A percentile compares a stretch with the other conserved stretches of the same genome.
phyloP scores from a whole-genome alignment of 1,284 basidiomycete genomes.

The Trametes polyzona region DNA sequence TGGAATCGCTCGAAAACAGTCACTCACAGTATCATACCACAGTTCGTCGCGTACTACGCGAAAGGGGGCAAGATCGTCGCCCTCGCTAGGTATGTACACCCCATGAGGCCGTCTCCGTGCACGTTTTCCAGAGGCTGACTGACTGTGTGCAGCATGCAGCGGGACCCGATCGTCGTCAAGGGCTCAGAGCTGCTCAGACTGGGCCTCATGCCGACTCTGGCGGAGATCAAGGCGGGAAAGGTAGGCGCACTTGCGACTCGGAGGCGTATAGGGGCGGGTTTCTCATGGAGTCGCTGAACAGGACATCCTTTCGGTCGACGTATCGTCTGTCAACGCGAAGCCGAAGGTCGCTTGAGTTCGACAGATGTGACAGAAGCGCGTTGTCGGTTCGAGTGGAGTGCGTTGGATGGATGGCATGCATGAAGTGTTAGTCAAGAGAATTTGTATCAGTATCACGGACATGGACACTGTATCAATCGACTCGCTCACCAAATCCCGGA shows the following conservation, averaged over 20 bases:
- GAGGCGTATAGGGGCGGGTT: background rate
- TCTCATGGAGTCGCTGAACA: background rate
- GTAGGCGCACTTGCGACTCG: conserved; percentile 36
- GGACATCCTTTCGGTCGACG: conserved; percentile 35
- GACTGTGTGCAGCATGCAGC: conserved; percentile 64
- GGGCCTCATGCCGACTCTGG: conserved; percentile 80
- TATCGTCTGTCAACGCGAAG: conserved; percentile 31
- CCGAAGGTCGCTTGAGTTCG: conserved; percentile 26
- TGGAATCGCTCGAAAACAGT: no score
- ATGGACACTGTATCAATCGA: background rate
- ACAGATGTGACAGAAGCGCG: background rate
- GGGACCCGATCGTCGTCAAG: conserved; percentile 82
- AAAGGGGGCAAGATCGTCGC: conserved; percentile 81
- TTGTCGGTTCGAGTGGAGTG: background rate
- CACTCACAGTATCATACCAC: background rate
- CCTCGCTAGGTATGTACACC: conserved; percentile 63
- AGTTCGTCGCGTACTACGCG: conserved; percentile 89
- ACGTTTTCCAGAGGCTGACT: no score
- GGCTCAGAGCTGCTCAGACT: conserved; percentile 81
- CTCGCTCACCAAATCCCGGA: no score
- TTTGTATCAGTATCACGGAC: background rate
- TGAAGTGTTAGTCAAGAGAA: no score
- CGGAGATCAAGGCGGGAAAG: conserved; percentile 73
- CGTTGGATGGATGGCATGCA: no score
- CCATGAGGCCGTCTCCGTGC: background rate